Percentiles rank a stretch among this genome's conserved stretches.
Conservation (phyloP, 106 monocot species). For the Apostasia shenzhenica region DNA sequence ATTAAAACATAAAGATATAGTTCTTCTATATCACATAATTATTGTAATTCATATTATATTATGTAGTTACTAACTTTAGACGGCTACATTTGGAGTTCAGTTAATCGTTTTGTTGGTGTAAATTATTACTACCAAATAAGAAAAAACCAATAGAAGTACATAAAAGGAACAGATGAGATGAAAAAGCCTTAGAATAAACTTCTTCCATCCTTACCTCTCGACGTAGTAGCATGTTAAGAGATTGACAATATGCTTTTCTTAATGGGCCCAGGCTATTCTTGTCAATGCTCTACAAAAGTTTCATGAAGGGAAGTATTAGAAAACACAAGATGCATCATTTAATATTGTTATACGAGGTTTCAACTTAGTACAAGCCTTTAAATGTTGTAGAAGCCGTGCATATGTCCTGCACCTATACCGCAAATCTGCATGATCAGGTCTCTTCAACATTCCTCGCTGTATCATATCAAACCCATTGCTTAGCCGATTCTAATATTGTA, state of each 20-base stretch:
- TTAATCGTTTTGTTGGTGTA: too few species aligned
- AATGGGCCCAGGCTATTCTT: conserved; percentile 78
- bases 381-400: conserved; percentile 84
- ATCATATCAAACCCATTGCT: conserved; percentile 7
- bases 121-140: too few species aligned
- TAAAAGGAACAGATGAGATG: too few species aligned
- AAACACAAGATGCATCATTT: not conserved
- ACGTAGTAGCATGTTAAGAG: conserved; percentile 80
- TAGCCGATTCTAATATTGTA: not conserved
- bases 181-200: not conserved
- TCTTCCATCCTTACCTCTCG: conserved; percentile 56
- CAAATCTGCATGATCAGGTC: conserved; percentile 93
- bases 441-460: conserved; percentile 76
- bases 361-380: conserved; percentile 50
- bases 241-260: conserved; percentile 88
- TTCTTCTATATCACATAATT: too few species aligned
- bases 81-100: too few species aligned
- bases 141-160: too few species aligned
- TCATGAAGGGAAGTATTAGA: conserved; percentile 1
- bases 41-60: too few species aligned
- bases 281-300: conserved; percentile 71
- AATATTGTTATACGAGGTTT: not conserved
- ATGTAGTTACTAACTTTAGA: too few species aligned
- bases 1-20: too few species aligned
- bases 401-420: conserved; percentile 88